Base-by-base conservation (phyloP, 2,329 filamentous ascomycete genomes). In the Fonsecaea pugnacius region DNA sequence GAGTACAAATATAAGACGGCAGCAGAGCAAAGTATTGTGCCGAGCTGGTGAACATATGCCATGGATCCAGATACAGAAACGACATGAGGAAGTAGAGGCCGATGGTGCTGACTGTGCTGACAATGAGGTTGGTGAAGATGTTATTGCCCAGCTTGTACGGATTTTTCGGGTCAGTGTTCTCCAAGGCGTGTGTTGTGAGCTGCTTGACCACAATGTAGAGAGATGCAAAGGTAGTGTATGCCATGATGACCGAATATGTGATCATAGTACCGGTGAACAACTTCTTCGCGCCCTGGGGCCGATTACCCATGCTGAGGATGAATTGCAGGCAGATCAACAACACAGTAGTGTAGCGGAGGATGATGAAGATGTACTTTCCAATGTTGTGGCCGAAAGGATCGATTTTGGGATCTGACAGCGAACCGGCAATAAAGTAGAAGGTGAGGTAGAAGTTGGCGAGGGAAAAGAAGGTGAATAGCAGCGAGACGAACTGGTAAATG, bases 391-490 rank as follows among this genome's bases (percentile, higher is more conserved):
- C 93, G 71, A 99, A 99, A 0, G 96, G 96, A 76, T 99, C 95
- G 69, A 96, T 82, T 30, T 82, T 81, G 0, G 86, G 80, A 72
- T 98, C 92, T 0, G 90, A 85, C 16, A 99, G 84, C 46, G 93
- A 96, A 50, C 95, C 95, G 24, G 92, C 92, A 70, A 99, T 89
- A 81, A 99, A 99, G 84, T 93, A 99, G 80, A 99, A 99, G 63
- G 93, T 96, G 58, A 99, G 88, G 77, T 98, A 99, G 83, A 98
- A 99, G 82, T 99, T 99, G 77, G 94, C 93, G 70, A 99, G 87
- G 10, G 94, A 96, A 82, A 99, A 98, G 82, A 92, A 99, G 52
- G 95, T 99, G 81, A 99, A 99, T 66, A 96, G 78, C 14, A 99
- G 86, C 74, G 92, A 91, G 71, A 98, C 84, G 75, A 96, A 89